Conservation (phyloP, 192 early-diverging fungal genomes). For the Backusella sp. region DNA sequence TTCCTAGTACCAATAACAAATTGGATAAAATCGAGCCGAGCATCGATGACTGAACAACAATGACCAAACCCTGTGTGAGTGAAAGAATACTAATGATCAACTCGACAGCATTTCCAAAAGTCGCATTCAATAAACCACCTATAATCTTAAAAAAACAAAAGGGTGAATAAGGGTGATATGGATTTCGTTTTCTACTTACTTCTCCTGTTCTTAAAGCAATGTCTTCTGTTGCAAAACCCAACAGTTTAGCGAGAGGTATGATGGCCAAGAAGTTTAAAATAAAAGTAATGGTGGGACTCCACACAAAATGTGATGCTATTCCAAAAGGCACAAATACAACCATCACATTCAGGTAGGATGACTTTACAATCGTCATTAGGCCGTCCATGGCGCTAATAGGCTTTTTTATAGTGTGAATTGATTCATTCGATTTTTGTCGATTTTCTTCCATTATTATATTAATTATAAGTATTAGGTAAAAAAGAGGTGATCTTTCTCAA, state of each 20-base stretch:
- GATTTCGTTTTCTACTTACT: slow-evolving; percentile 26
- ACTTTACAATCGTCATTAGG: slow-evolving; percentile 14
- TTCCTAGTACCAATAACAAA: slow-evolving; percentile 81
- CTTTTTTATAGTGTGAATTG: not conserved
- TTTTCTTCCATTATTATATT: slow-evolving; percentile 8
- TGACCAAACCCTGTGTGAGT: slow-evolving; percentile 69
- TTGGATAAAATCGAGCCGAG: slow-evolving; percentile 91
- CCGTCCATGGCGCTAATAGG: not conserved
- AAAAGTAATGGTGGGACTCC: slow-evolving; percentile 69
- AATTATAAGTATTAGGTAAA: not conserved
- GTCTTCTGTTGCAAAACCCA: slow-evolving; percentile 89
- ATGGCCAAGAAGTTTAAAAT: slow-evolving; percentile 86
- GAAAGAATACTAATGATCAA: slow-evolving; percentile 83
- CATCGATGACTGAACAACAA: slow-evolving; percentile 87
- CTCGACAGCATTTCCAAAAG: slow-evolving; percentile 70
- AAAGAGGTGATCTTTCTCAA: slow-evolving; percentile 1
- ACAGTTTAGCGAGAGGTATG: slow-evolving; percentile 84
- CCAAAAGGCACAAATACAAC: slow-evolving; percentile 80
- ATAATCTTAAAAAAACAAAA: slow-evolving; percentile 46
- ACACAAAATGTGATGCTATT: slow-evolving; percentile 63
- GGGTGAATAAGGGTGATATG: not conserved
- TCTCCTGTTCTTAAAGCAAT: slow-evolving; percentile 65
- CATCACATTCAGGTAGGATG: slow-evolving; percentile 64
- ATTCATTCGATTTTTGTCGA: not conserved
- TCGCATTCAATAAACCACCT: slow-evolving; percentile 83